Percentiles rank a stretch among this genome's conserved stretches.
These are phyloP conservation scores for Myriosclerotinia scirpicola DNA, from an alignment of 2,329 filamentous ascomycete genomes.

Conservation along the genomic window DNA sequence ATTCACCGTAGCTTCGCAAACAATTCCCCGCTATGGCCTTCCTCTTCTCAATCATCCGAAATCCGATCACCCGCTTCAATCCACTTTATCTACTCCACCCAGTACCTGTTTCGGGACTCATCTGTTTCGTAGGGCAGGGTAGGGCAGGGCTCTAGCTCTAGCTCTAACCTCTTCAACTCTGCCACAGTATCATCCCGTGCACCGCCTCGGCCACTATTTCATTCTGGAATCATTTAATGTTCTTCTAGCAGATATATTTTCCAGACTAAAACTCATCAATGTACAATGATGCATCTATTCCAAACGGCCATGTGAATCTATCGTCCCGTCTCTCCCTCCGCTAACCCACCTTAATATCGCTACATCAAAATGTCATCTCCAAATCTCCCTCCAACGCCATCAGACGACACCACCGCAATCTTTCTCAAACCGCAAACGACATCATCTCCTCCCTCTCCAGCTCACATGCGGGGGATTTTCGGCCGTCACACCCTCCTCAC, in stretches of 20 bases:
- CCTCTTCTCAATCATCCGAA: background rate
- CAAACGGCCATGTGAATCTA: slow-evolving; percentile 1
- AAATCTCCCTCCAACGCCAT: slow-evolving; percentile 8
- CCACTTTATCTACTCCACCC: slow-evolving; percentile 17
- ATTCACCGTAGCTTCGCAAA: background rate
- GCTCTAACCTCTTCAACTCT: slow-evolving; percentile 3
- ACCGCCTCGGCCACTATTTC: background rate
- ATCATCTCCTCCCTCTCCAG: slow-evolving; percentile 8
- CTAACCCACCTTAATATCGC: background rate
- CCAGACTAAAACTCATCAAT: background rate
- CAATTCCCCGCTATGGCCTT: slow-evolving; percentile 10
- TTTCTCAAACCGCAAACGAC: slow-evolving; percentile 8
- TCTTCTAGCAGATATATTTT: slow-evolving; percentile 13
- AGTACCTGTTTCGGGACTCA: slow-evolving; percentile 13
- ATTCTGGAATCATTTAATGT: slow-evolving; percentile 8
- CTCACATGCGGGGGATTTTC: slow-evolving; percentile 1
- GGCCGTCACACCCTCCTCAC: background rate
- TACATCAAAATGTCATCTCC: background rate
- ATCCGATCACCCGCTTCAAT: slow-evolving; percentile 11
- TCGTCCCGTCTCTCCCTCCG: slow-evolving; percentile 4
- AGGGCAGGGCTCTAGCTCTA: slow-evolving; percentile 1
- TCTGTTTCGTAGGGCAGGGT: slow-evolving; percentile 17
- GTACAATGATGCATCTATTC: slow-evolving; percentile 8
- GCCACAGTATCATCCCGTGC: slow-evolving; percentile 7
- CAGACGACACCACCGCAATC: slow-evolving; percentile 1